Conservation (phyloP, 1,139 yeast genomes). For the Candida sanyaensis region DNA sequence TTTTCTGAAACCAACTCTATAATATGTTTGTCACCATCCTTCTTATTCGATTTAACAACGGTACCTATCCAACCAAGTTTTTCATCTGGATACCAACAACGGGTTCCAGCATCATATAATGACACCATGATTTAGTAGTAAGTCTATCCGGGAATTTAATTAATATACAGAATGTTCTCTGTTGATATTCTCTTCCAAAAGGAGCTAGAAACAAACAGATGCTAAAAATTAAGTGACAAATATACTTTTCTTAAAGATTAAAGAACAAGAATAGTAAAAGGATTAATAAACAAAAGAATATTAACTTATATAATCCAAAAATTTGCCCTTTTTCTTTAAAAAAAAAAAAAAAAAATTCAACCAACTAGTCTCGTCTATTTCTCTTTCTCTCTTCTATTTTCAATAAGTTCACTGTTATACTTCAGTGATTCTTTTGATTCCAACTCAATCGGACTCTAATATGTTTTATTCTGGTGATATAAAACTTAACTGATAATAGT, state of each 20-base stretch:
- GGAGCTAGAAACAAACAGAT: neutral
- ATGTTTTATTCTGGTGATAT: neutral
- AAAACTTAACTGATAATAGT: neutral
- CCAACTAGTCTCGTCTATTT: conserved; percentile 3
- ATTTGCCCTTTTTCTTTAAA: neutral
- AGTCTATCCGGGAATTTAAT: neutral
- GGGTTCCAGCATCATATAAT: conserved; percentile 47
- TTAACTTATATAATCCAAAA: neutral
- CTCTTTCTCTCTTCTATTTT: neutral
- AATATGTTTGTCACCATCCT: conserved; percentile 52
- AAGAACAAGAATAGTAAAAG: neutral
- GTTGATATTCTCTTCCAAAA: neutral
- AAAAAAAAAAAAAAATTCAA: neutral
- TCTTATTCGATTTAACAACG: conserved; percentile 59
- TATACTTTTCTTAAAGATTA: neutral
- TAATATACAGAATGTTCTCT: neutral
- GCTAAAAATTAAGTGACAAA: neutral
- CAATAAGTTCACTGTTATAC: neutral
- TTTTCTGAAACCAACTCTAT: conserved; percentile 65
- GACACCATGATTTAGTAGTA: conserved; percentile 17
- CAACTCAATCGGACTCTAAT: neutral
- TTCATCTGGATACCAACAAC: conserved; percentile 96
- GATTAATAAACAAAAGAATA: neutral
- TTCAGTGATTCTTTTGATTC: neutral
- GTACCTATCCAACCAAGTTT: conserved; percentile 92